phyloP scores from a whole-genome alignment of 306 rosid species.

The Lathyrus oleraceus region DNA sequence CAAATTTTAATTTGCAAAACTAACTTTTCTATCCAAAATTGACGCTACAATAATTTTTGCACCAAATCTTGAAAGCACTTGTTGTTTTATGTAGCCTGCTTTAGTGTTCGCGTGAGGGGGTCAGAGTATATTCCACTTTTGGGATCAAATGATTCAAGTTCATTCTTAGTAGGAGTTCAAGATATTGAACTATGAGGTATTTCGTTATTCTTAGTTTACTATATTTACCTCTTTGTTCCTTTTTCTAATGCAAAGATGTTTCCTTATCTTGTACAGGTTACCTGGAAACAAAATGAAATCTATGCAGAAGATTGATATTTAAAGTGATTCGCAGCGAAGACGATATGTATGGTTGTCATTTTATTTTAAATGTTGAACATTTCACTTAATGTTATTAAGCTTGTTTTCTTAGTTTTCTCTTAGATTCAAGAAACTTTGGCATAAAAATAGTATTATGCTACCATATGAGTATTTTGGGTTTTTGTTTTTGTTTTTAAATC shows the following conservation, averaged over 20 bases:
- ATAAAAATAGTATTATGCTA: conserved; percentile 3
- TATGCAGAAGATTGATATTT: conserved; percentile 23
- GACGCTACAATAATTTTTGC: conserved; percentile 18
- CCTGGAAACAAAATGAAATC: conserved; percentile 12
- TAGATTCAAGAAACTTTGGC: conserved; percentile 9
- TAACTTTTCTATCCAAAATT: conserved; percentile 7
- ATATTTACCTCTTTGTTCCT: conserved; percentile 11
- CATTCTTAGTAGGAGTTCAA: conserved; percentile 68
- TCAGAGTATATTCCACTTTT: conserved; percentile 84
- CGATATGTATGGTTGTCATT: conserved; percentile 3
- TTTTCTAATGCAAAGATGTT: conserved; percentile 3
- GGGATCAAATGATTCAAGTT: conserved; percentile 71
- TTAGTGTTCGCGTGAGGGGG: conserved; percentile 90
- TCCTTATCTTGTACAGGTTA: conserved; percentile 24
- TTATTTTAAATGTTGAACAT: conserved; percentile 13
- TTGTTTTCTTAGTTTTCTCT: background rate
- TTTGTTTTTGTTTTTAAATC: too few species aligned
- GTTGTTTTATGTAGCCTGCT: conserved; percentile 75
- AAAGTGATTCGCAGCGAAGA: background rate
- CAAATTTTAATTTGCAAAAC: conserved; percentile 19
- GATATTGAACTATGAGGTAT: conserved; percentile 67
- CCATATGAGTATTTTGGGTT: conserved; percentile 2
- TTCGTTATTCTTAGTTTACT: background rate
- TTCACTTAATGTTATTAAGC: conserved; percentile 22
- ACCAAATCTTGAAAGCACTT: background rate